Evolutionary conservation across 2,329 filamentous ascomycete species (phyloP).

Genomic region (Arachnomyces sp.): DNA sequence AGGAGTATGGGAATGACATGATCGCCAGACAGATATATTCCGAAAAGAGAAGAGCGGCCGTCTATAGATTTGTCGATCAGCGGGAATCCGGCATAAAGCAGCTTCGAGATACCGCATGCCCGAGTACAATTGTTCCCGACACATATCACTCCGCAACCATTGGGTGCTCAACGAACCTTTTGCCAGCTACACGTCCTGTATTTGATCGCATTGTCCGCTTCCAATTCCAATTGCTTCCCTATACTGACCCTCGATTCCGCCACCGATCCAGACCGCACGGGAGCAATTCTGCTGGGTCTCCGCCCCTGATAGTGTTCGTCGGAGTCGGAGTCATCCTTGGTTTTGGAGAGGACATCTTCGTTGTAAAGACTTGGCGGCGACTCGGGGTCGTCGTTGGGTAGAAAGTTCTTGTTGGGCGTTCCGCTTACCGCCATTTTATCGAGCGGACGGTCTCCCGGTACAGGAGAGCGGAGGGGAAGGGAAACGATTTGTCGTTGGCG

Average conservation of each 20-base stretch:
- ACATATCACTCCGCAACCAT: neutral
- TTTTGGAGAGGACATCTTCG: slow-evolving; percentile 15
- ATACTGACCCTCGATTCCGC: slow-evolving; percentile 40
- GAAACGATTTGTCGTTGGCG: slow-evolving; percentile 4
- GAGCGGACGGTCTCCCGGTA: slow-evolving; percentile 30
- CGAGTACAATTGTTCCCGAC: slow-evolving; percentile 3
- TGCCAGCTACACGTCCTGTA: slow-evolving; percentile 92
- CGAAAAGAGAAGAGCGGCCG: slow-evolving; percentile 80
- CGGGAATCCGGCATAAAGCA: too few relatives aligned
- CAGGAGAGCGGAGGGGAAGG: slow-evolving; percentile 16
- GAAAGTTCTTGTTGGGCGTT: too few relatives aligned
- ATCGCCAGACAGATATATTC: slow-evolving; percentile 92
- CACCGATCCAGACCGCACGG: slow-evolving; percentile 20
- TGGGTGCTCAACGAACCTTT: slow-evolving; percentile 49
- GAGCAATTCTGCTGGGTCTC: slow-evolving; percentile 12
- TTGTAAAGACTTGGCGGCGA: slow-evolving; percentile 10
- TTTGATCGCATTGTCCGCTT: slow-evolving; percentile 72
- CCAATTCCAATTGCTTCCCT: slow-evolving; percentile 65
- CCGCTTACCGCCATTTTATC: slow-evolving; percentile 30
- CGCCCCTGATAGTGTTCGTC: slow-evolving; percentile 18
- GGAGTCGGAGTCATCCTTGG: slow-evolving; percentile 15
- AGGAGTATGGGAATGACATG: slow-evolving; percentile 94
- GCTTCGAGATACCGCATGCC: too few relatives aligned
- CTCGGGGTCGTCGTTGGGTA: slow-evolving; percentile 4
- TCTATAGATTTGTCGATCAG: slow-evolving; percentile 43